These are phyloP conservation scores for Metschnikowia similis DNA, from an alignment of 805 yeast genomes.

Conservation along the genomic window DNA sequence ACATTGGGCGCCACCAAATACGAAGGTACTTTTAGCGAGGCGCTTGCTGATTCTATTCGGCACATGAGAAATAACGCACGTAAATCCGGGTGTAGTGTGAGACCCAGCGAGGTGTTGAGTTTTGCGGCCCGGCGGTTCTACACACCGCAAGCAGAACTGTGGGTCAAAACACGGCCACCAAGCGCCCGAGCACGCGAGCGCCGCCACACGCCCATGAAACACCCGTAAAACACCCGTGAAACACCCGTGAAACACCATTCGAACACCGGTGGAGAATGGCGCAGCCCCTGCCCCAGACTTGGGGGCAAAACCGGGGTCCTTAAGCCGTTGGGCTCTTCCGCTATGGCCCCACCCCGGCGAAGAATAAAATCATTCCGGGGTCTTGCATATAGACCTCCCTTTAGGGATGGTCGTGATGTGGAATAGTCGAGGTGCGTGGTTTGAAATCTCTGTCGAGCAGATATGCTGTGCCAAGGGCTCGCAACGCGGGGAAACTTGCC, in stretches of 20 bases:
- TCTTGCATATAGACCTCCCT: not conserved
- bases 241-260: not conserved
- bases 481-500: not conserved
- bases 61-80: not conserved
- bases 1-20: not conserved
- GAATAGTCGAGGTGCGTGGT: not conserved
- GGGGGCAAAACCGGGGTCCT: too few species aligned
- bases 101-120: not conserved
- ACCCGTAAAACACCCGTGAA: not conserved
- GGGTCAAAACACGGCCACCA: too few species aligned
- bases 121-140: not conserved
- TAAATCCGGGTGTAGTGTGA: not conserved
- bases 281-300: too few species aligned
- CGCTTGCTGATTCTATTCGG: not conserved
- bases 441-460: not conserved
- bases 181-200: too few species aligned
- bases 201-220: not conserved
- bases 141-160: not conserved
- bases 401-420: not conserved
- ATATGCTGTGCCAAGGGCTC: not conserved
- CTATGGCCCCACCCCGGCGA: too few species aligned
- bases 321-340: too few species aligned
- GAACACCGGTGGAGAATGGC: not conserved
- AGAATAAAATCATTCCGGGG: not conserved
- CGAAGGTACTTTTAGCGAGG: not conserved